A percentile compares a stretch with the other conserved stretches of the same genome.
Evolutionary conservation across 2,329 filamentous ascomycete species (phyloP).

Genomic region (Xylaria sp.): DNA sequence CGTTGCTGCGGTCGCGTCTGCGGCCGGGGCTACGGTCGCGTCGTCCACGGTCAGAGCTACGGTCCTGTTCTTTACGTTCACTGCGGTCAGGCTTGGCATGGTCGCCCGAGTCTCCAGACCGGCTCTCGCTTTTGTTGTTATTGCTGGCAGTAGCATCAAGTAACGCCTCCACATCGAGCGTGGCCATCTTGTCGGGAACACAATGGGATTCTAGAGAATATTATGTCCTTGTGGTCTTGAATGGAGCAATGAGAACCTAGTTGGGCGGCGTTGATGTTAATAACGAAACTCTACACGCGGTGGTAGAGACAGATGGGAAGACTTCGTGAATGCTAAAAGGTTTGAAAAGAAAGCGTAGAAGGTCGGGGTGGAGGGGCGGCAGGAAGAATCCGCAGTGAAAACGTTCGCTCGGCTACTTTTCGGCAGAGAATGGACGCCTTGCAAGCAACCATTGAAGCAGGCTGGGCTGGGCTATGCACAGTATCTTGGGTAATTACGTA

Average conservation of each 20-base stretch:
- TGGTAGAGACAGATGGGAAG: conserved; percentile 11
- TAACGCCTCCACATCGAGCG: conserved; percentile 81
- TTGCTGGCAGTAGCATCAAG: conserved; percentile 80
- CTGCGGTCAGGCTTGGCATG: conserved; percentile 56
- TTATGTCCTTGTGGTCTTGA: background rate
- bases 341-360: conserved; percentile 11
- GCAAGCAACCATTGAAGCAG: no score
- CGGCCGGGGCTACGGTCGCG: conserved; percentile 57
- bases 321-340: conserved; percentile 6
- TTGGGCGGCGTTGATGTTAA: conserved; percentile 3
- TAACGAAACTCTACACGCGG: conserved; percentile 10
- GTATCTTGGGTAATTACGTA: no score
- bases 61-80: conserved; percentile 49
- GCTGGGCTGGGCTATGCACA: no score
- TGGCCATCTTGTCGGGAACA: conserved; percentile 45
- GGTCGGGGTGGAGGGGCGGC: conserved; percentile 15
- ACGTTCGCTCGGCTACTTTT: conserved; percentile 11
- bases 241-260: background rate
- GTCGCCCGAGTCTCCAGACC: conserved; percentile 58
- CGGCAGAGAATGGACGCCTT: no score
- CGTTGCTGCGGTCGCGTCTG: conserved; percentile 53
- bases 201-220: background rate
- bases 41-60: conserved; percentile 53
- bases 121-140: conserved; percentile 51
- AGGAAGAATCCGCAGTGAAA: conserved; percentile 19